Percentiles rank a stretch among this genome's conserved stretches.
phyloP scores from a whole-genome alignment of 192 early-diverging fungal species.

The Dissophora ornata region DNA sequence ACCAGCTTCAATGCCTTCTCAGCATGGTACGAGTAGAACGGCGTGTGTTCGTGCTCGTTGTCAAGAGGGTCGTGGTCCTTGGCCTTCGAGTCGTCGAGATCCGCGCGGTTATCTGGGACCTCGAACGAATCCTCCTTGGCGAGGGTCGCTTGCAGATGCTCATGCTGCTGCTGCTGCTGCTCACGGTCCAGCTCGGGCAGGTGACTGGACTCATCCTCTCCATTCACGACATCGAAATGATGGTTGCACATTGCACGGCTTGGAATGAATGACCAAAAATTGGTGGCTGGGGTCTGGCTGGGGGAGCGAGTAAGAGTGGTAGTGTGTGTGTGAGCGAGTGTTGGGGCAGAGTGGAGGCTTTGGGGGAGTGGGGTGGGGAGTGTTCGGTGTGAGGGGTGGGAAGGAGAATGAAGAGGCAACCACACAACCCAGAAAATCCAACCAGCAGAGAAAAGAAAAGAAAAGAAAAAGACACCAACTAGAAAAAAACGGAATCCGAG shows the following conservation, averaged over 20 bases:
- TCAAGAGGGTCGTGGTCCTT: slow-evolving; percentile 26
- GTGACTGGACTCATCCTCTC: slow-evolving; percentile 19
- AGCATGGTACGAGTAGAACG: slow-evolving; percentile 47
- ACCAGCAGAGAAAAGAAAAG: slow-evolving; percentile 9
- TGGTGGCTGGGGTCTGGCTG: not conserved
- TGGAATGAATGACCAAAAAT: not conserved
- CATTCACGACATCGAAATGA: slow-evolving; percentile 32
- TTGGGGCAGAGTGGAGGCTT: slow-evolving; percentile 7
- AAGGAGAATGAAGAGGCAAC: not conserved
- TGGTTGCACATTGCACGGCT: slow-evolving; percentile 45
- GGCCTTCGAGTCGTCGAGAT: slow-evolving; percentile 32
- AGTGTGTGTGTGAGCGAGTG: slow-evolving; percentile 1
- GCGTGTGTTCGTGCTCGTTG: slow-evolving; percentile 39
- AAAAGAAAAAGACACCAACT: slow-evolving; percentile 9
- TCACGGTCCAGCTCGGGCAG: not conserved
- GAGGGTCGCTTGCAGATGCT: slow-evolving; percentile 2
- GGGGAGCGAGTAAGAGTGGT: not conserved
- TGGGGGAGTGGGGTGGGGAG: not conserved
- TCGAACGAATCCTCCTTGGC: slow-evolving; percentile 49
- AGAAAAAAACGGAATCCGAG: slow-evolving; percentile 25
- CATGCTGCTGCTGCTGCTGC: slow-evolving; percentile 15
- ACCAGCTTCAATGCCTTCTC: slow-evolving; percentile 53
- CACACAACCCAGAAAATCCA: too few species aligned
- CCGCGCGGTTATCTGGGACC: slow-evolving; percentile 36
- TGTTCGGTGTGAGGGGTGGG: not conserved